These are phyloP conservation scores for Trametes versicolor DNA, from an alignment of 1,284 basidiomycete species.

Conservation along the genomic window DNA sequence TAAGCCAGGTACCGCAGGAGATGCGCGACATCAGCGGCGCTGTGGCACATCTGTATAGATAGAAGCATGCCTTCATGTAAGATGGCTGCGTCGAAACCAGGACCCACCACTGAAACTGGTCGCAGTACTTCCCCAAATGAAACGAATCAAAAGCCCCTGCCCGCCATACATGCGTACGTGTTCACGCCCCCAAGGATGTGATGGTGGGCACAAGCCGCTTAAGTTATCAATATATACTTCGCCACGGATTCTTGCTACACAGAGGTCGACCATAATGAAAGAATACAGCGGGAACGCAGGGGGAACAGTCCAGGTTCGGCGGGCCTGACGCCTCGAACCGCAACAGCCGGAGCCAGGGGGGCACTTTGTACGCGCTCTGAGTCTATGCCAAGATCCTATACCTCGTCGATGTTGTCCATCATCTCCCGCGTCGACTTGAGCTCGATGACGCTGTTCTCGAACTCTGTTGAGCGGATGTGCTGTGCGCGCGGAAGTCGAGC, in stretches of 20 bases:
- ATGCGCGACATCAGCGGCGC: too few species aligned
- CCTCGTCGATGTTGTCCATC: neutral
- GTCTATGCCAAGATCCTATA: neutral
- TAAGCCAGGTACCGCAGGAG: too few species aligned
- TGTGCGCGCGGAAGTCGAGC: neutral
- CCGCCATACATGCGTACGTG: too few species aligned
- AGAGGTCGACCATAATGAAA: neutral
- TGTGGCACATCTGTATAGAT: too few species aligned
- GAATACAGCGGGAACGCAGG: neutral
- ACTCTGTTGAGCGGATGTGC: conserved; percentile 3
- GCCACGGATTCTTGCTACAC: neutral
- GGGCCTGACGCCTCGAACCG: neutral
- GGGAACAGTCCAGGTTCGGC: neutral
- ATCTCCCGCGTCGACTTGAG: conserved; percentile 3
- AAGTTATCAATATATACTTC: conserved; percentile 1
- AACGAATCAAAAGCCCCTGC: too few species aligned
- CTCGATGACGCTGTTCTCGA: conserved; percentile 7
- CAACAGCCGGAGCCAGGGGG: neutral
- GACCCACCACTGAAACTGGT: too few species aligned
- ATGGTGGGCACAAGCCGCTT: neutral
- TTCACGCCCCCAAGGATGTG: neutral
- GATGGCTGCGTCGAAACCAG: too few species aligned
- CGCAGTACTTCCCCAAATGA: too few species aligned
- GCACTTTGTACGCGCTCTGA: neutral
- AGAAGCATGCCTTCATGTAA: too few species aligned